phyloP scores from a whole-genome alignment of 306 rosid species.

The Cicer cuneatum region DNA sequence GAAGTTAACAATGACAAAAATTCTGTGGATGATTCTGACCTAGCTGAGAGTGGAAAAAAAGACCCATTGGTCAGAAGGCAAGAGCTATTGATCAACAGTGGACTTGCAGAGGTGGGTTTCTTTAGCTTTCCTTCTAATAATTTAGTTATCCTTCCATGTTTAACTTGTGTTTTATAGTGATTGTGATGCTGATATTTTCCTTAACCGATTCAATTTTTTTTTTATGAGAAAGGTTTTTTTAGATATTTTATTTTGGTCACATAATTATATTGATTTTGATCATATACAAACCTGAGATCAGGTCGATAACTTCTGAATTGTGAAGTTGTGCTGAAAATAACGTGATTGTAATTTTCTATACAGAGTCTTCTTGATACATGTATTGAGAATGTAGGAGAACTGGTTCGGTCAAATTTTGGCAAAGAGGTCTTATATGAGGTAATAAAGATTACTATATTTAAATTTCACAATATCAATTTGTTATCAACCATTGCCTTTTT shows the following conservation, averaged over 20 bases:
- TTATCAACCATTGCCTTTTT: conserved; percentile 7
- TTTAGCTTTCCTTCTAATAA: conserved; percentile 34
- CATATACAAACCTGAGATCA: conserved; percentile 14
- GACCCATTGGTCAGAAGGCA: conserved; percentile 87
- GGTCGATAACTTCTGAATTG: conserved; percentile 35
- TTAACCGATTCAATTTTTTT: conserved; percentile 1
- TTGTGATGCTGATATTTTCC: background rate
- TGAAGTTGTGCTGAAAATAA: conserved; percentile 33
- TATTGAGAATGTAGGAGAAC: conserved; percentile 66
- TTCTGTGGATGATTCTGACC: conserved; percentile 50
- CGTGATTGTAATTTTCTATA: conserved; percentile 42
- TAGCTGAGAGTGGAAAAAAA: conserved; percentile 85
- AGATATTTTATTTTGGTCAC: background rate
- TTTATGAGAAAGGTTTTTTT: conserved; percentile 1
- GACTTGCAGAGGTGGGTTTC: conserved; percentile 87
- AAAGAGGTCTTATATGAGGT: conserved; percentile 92
- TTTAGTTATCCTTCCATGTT: conserved; percentile 15
- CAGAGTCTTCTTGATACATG: conserved; percentile 85
- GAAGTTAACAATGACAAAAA: conserved; percentile 51
- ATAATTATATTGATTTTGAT: conserved; percentile 33
- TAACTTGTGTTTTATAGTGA: conserved; percentile 15
- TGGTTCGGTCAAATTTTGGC: conserved; percentile 85
- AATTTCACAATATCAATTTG: conserved; percentile 8
- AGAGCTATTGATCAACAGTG: conserved; percentile 88
- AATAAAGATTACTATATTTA: conserved; percentile 31